These are phyloP conservation scores for Helenozyma baotianmanensis DNA, from an alignment of 805 yeast genomes.

Conservation along the genomic window DNA sequence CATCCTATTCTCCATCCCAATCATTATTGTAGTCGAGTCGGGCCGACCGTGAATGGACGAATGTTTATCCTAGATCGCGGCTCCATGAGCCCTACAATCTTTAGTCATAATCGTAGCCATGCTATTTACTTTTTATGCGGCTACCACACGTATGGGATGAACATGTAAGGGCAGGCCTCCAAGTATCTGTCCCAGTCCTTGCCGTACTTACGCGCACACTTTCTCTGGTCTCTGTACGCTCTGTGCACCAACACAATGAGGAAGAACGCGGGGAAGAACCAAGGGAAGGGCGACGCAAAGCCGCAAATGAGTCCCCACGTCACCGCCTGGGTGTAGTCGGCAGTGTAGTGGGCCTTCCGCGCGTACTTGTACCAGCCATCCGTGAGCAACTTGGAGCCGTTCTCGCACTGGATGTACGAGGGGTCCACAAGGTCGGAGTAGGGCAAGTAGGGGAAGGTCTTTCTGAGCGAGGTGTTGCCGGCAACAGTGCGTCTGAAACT, in stretches of 20 bases:
- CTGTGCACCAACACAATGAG: slow-evolving; percentile 83
- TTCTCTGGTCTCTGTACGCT: slow-evolving; percentile 79
- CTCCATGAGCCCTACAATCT: too few species aligned
- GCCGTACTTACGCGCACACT: slow-evolving; percentile 86
- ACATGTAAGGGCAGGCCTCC: slow-evolving; percentile 84
- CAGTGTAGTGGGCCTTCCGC: slow-evolving; percentile 92
- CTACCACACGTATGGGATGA: slow-evolving; percentile 81
- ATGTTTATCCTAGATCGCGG: too few species aligned
- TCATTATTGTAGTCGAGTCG: too few species aligned
- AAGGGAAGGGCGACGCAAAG: slow-evolving; percentile 80
- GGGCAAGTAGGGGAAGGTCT: slow-evolving; percentile 91
- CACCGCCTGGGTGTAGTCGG: slow-evolving; percentile 82
- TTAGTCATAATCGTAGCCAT: too few species aligned
- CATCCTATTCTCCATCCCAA: too few species aligned
- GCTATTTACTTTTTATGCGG: too few species aligned
- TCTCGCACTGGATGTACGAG: slow-evolving; percentile 73
- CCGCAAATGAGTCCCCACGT: slow-evolving; percentile 95
- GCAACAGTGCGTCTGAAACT: slow-evolving; percentile 78
- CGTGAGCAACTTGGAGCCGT: slow-evolving; percentile 78
- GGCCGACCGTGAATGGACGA: too few species aligned
- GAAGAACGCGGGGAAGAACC: slow-evolving; percentile 94
- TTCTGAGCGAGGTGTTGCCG: slow-evolving; percentile 74
- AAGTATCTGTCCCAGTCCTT: slow-evolving; percentile 87
- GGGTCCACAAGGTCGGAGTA: slow-evolving; percentile 80
- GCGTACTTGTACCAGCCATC: slow-evolving; percentile 96